phyloP scores from a whole-genome alignment of 148 eudicot species.

The Salicornia ramosissima region DNA sequence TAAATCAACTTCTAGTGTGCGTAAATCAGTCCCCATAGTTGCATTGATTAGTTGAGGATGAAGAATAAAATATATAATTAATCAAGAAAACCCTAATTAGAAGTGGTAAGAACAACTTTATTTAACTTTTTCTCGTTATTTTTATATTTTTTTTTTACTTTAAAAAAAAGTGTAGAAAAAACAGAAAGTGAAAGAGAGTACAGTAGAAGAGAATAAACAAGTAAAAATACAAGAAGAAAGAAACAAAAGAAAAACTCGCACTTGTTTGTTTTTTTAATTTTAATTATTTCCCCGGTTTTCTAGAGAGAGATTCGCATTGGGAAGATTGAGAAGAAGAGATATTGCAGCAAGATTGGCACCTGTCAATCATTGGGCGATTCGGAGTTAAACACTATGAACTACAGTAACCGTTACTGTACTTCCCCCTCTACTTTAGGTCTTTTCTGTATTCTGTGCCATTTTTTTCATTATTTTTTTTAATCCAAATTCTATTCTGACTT shows the following conservation, averaged over 20 bases:
- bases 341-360: constrained; percentile 22
- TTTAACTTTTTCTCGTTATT: too few relatives aligned
- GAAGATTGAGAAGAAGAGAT: constrained; percentile 12
- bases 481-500: too few relatives aligned
- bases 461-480: too few relatives aligned
- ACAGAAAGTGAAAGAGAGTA: neutral
- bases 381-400: constrained; percentile 26
- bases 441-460: constrained; percentile 15
- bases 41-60: too few relatives aligned
- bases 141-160: too few relatives aligned
- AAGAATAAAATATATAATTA: too few relatives aligned
- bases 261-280: too few relatives aligned
- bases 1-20: too few relatives aligned
- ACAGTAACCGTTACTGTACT: neutral
- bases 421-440: constrained; percentile 11
- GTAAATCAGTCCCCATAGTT: too few relatives aligned
- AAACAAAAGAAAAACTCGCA: neutral
- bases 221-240: neutral
- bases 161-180: too few relatives aligned
- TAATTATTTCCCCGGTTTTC: neutral
- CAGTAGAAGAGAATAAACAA: neutral
- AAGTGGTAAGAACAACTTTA: too few relatives aligned
- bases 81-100: too few relatives aligned
- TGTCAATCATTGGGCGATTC: constrained; percentile 34
- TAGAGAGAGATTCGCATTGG: constrained; percentile 25